Evolutionary conservation across 2,329 filamentous ascomycete species (phyloP).

Genomic region (Scolecobasidium constrictum): DNA sequence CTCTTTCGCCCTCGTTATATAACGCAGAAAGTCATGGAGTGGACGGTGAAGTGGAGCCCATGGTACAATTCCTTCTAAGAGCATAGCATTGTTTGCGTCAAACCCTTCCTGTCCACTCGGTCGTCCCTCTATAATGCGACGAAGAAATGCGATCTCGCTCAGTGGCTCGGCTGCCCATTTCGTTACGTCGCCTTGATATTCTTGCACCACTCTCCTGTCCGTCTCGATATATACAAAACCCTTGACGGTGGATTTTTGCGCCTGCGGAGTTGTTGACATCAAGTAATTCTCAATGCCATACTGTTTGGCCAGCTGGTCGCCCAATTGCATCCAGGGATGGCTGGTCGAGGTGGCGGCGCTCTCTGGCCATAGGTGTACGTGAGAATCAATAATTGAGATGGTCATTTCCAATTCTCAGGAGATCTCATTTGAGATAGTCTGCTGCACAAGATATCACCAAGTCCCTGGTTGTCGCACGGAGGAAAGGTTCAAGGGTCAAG

Average conservation of each 20-base stretch:
- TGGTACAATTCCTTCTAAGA: slow-evolving; percentile 62
- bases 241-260: slow-evolving; percentile 12
- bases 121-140: slow-evolving; percentile 52
- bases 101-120: slow-evolving; percentile 54
- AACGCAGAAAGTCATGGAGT: slow-evolving; percentile 47
- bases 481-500: too few species aligned
- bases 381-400: slow-evolving; percentile 65
- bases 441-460: too few species aligned
- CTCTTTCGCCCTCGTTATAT: slow-evolving; percentile 51
- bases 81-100: slow-evolving; percentile 34
- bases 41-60: slow-evolving; percentile 78
- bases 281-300: slow-evolving; percentile 55
- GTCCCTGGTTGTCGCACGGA: too few species aligned
- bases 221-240: slow-evolving; percentile 80
- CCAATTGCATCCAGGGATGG: slow-evolving; percentile 58
- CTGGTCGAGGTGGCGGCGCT: slow-evolving; percentile 48
- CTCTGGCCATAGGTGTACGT: slow-evolving; percentile 77
- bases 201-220: slow-evolving; percentile 42
- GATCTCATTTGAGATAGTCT: too few species aligned
- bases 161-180: slow-evolving; percentile 58
- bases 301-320: slow-evolving; percentile 49
- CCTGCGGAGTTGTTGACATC: slow-evolving; percentile 17
- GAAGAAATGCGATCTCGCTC: slow-evolving; percentile 59
- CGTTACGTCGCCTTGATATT: slow-evolving; percentile 7
- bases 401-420: background rate